Conservation (phyloP, 805 yeast genomes). For the Nakazawaea siamensis region DNA sequence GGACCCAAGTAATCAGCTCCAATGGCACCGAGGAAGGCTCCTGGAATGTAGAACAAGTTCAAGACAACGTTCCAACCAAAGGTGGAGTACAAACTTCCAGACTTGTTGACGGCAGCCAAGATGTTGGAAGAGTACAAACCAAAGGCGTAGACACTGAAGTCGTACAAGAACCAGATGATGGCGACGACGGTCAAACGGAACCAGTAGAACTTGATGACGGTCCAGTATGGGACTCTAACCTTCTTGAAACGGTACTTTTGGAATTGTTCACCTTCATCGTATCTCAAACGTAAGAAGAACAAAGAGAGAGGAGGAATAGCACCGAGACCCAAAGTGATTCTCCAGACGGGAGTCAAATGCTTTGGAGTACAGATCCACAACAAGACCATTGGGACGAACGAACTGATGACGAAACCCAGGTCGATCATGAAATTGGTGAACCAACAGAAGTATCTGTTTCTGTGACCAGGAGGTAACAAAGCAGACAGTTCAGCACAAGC, state of each 20-base stretch:
- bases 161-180: conserved; percentile 85
- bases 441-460: conserved; percentile 86
- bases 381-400: conserved; percentile 81
- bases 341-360: conserved; percentile 81
- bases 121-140: conserved; percentile 78
- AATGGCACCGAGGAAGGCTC: conserved; percentile 80
- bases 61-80: conserved; percentile 93
- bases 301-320: conserved; percentile 79
- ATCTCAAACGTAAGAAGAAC: conserved; percentile 69
- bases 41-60: conserved; percentile 84
- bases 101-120: conserved; percentile 47
- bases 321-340: conserved; percentile 84
- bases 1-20: conserved; percentile 90
- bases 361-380: conserved; percentile 72
- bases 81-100: conserved; percentile 55
- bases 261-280: conserved; percentile 68
- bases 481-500: conserved; percentile 91
- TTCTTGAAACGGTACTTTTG: conserved; percentile 60
- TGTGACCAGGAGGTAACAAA: conserved; percentile 65
- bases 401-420: conserved; percentile 70
- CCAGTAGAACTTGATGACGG: conserved; percentile 76
- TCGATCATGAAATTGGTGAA: conserved; percentile 89
- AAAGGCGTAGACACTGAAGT: conserved; percentile 81
- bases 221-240: conserved; percentile 56
- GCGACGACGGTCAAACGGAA: conserved; percentile 65